Base-by-base conservation (phyloP, 1,284 basidiomycete genomes). In the Xerocomus nothofagi region DNA sequence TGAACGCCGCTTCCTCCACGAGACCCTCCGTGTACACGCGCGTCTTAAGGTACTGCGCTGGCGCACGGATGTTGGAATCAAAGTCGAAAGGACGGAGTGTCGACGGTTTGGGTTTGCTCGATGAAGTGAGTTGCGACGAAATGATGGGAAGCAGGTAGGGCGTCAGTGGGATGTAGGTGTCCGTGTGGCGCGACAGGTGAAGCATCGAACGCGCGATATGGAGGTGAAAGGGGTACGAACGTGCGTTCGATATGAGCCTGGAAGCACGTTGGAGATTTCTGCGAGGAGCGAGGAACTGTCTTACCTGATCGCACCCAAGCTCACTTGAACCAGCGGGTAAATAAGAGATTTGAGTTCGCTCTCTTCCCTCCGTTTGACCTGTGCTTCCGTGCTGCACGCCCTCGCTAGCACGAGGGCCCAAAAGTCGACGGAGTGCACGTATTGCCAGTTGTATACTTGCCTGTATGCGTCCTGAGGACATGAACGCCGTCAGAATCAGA, bases 361-460 rank as follows among this genome's bases (percentile, higher is more conserved):
- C 61, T 88, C 86, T 52, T 80, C 71, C 10, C 77, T 77, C 27
- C 72, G 73, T 42, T 78, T 77, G 4, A 67, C 61, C 53, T 82
- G 76, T 1, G 75, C 73, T 59, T 84, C 73, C 27, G 75, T 72
- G 63, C 86, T 82, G 58, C 88, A 93, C 14, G 91, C 87, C 29
- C 84, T 77, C 7, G 85, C 86, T n/a, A 98, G 78, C 3, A 98
- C 91, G 44, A 93, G 77, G 42, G 84, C 82, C 97, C 97, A 99
- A 64, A 99, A 98, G 74, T 99, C 97, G 57, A 99, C 76, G 54
- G 87, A 93, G 68, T 98, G 96, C 6, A 91, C 88, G 61, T 89
- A 99, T 70, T 98, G 96, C 97, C 97, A 99, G 72, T 98, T 99
- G 73, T 98, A 96, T 20, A 98, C 93, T 58, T 89, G 86, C 68